Percentiles rank a stretch among this genome's conserved stretches.
phyloP scores from a whole-genome alignment of 352 stramenopile species.

The Halophytophthora polymorphica region DNA sequence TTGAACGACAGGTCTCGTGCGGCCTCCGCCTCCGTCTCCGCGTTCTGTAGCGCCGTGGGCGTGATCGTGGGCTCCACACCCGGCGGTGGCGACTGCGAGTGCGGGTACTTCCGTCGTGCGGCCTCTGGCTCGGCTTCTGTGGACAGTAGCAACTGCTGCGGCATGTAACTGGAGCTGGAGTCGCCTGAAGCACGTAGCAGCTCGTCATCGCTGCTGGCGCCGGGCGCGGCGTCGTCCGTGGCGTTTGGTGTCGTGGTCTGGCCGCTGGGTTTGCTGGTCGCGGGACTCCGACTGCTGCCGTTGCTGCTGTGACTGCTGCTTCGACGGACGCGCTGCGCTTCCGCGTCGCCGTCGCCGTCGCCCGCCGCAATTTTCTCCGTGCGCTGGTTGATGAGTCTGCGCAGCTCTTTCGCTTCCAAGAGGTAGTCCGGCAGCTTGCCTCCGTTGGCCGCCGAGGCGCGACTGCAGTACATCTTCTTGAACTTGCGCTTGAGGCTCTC shows the following conservation, averaged over 20 bases:
- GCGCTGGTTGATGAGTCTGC: conserved; percentile 42
- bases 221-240: neutral
- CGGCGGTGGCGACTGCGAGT: no score
- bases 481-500: conserved; percentile 70
- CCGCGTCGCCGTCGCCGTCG: neutral
- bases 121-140: neutral
- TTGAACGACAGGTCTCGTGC: conserved; percentile 24
- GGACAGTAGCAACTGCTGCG: neutral
- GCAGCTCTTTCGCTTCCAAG: conserved; percentile 50
- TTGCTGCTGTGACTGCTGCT: conserved; percentile 4
- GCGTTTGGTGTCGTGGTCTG: no score
- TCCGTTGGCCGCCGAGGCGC: conserved; percentile 5
- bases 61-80: neutral
- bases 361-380: conserved; percentile 25
- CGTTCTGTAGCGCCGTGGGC: neutral
- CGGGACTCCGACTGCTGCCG: neutral
- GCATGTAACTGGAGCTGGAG: neutral
- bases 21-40: conserved; percentile 12
- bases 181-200: no score
- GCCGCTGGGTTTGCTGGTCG: no score
- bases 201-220: no score
- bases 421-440: conserved; percentile 43
- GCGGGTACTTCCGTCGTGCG: neutral
- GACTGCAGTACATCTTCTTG: conserved; percentile 69
- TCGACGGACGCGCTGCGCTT: neutral